Conservation (phyloP, 148 eudicot species). For the Amaranthus palmeri region DNA sequence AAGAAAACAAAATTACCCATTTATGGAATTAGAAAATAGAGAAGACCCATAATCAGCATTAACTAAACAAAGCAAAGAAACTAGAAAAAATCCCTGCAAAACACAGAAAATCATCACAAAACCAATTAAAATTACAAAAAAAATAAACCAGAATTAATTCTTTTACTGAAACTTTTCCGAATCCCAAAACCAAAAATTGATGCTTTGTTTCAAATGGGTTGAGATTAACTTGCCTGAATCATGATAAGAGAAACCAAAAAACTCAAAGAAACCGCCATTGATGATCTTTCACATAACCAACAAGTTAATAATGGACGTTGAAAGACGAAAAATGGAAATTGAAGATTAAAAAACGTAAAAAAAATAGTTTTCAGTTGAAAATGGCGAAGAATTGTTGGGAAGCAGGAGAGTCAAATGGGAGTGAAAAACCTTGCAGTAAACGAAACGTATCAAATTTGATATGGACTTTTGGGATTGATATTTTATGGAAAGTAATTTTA, state of each 20-base stretch:
- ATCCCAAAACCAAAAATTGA: not conserved
- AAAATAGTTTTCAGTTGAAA: slow-evolving; percentile 14
- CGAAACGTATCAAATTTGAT: slow-evolving; percentile 12
- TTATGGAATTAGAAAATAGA: slow-evolving; percentile 20
- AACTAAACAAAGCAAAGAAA: slow-evolving; percentile 17
- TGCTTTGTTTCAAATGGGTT: not conserved
- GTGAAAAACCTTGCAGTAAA: not conserved
- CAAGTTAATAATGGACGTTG: not conserved
- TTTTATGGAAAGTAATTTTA: no score
- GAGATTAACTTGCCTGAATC: slow-evolving; percentile 20
- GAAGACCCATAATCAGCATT: slow-evolving; percentile 28
- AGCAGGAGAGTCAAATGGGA: slow-evolving; percentile 2
- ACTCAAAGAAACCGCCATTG: slow-evolving; percentile 18
- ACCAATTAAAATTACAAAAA: not conserved
- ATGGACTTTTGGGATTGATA: not conserved
- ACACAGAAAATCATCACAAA: slow-evolving; percentile 6
- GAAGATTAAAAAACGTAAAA: not conserved
- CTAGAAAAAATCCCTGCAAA: slow-evolving; percentile 29
- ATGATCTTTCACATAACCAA: slow-evolving; percentile 13
- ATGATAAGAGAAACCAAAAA: slow-evolving; percentile 5
- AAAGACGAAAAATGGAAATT: not conserved
- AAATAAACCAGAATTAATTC: not conserved
- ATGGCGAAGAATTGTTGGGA: not conserved
- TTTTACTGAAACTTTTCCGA: not conserved
- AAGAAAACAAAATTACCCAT: slow-evolving; percentile 32